Evolutionary conservation across 2,329 filamentous ascomycete species (phyloP).

Genomic region (Trichoderma asperellum): DNA sequence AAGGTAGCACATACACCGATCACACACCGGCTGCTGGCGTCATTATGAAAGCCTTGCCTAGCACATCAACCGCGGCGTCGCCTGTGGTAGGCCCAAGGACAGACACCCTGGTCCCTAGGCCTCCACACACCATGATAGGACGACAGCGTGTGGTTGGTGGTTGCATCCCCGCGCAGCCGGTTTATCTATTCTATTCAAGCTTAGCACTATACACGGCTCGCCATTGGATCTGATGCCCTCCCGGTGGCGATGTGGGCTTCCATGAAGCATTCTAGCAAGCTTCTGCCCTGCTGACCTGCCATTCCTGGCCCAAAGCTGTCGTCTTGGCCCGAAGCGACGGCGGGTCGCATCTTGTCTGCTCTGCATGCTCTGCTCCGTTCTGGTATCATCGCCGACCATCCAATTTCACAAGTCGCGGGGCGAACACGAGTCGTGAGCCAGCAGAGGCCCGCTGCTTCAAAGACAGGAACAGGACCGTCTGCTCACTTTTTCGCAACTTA

Average conservation of each 20-base stretch:
- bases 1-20: neutral
- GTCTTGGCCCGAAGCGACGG: constrained; percentile 26
- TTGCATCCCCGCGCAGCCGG: constrained; percentile 19
- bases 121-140: constrained; percentile 18
- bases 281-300: constrained; percentile 30
- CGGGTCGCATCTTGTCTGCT: constrained; percentile 13
- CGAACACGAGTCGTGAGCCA: constrained; percentile 23
- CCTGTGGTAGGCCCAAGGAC: neutral
- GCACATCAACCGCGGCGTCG: neutral
- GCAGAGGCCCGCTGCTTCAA: neutral
- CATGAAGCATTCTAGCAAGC: constrained; percentile 29
- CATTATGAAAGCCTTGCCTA: constrained; percentile 2
- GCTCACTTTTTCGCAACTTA: neutral
- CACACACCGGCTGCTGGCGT: constrained; percentile 8
- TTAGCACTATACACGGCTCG: constrained; percentile 3
- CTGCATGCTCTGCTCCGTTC: constrained; percentile 14
- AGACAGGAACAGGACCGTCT: neutral
- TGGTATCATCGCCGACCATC: constrained; percentile 27
- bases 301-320: constrained; percentile 11
- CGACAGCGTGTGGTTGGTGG: constrained; percentile 26
- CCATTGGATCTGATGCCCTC: constrained; percentile 22
- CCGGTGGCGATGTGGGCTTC: constrained; percentile 28
- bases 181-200: constrained; percentile 3
- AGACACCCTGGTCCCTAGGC: neutral
- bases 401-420: constrained; percentile 14